phyloP scores from a whole-genome alignment of 495 filamentous ascomycete genomes.

The Xanthoparmelia taractica region DNA sequence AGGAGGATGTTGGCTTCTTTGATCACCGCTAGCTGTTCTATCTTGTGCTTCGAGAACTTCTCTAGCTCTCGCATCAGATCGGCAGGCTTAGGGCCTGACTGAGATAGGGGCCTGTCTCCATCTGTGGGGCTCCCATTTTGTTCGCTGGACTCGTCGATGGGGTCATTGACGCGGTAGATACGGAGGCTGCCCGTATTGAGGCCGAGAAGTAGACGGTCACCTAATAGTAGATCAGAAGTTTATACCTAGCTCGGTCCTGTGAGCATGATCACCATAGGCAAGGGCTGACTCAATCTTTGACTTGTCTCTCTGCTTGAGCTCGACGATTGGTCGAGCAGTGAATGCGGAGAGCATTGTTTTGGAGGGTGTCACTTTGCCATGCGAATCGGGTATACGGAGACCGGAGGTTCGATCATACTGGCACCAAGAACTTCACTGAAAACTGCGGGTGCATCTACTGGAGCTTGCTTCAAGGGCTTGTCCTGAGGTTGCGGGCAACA shows the following conservation, averaged over 20 bases:
- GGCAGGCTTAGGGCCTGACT: slow-evolving; percentile 51
- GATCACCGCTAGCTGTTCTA: slow-evolving; percentile 89
- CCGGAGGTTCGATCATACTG: not conserved
- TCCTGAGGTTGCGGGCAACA: not conserved
- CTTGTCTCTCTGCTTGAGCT: slow-evolving; percentile 91
- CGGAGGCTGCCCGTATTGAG: slow-evolving; percentile 82
- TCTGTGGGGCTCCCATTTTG: slow-evolving; percentile 24
- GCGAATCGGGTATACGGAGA: not conserved
- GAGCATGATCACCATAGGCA: slow-evolving; percentile 58
- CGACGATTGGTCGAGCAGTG: slow-evolving; percentile 88
- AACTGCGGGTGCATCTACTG: not conserved
- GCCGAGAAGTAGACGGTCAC: slow-evolving; percentile 84
- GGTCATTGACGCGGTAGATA: slow-evolving; percentile 83
- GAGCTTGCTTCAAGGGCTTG: not conserved
- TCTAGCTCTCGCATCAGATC: slow-evolving; percentile 85
- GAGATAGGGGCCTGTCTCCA: slow-evolving; percentile 26
- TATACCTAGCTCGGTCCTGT: slow-evolving; percentile 16
- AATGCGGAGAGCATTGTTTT: slow-evolving; percentile 93
- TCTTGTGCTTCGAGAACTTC: slow-evolving; percentile 79
- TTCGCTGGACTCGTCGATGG: slow-evolving; percentile 26
- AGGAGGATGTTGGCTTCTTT: slow-evolving; percentile 89
- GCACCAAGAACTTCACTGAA: not conserved
- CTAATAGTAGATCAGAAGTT: slow-evolving; percentile 33
- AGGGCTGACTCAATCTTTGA: slow-evolving; percentile 91
- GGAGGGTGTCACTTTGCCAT: not conserved